These are phyloP conservation scores for Solanum chmielewskii DNA, from an alignment of 257 asterid genomes.

Conservation along the genomic window DNA sequence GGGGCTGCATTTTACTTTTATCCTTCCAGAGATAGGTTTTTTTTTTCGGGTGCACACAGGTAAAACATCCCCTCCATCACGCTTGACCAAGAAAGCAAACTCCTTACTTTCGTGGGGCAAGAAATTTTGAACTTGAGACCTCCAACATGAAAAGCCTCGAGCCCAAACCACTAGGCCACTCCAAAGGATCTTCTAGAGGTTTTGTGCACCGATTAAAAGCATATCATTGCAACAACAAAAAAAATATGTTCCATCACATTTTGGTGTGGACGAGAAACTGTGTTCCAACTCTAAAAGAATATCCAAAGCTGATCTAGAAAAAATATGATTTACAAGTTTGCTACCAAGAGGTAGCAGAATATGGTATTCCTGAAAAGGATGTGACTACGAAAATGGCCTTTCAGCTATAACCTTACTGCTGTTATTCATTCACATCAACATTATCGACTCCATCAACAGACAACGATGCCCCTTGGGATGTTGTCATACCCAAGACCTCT, in stretches of 20 bases:
- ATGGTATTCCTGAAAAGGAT: background rate
- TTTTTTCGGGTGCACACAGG: background rate
- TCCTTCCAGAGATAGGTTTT: too few relatives aligned
- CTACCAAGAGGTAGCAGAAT: background rate
- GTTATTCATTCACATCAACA: conserved; percentile 16
- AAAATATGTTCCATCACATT: background rate
- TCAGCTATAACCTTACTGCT: background rate
- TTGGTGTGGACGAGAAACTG: background rate
- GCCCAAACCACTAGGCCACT: background rate
- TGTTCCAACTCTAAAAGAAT: background rate
- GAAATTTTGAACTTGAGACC: background rate
- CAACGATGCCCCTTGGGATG: conserved; percentile 15
- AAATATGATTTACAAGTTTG: background rate
- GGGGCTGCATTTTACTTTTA: background rate
- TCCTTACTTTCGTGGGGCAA: accelerated
- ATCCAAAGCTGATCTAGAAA: background rate
- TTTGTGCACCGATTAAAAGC: background rate
- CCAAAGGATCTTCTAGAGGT: background rate
- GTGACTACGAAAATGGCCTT: background rate
- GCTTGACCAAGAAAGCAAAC: background rate
- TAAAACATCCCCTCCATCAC: too few relatives aligned
- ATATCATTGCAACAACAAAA: background rate
- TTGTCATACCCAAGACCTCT: conserved; percentile 56
- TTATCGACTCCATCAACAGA: conserved; percentile 24
- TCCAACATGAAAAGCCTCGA: background rate